Base-by-base conservation (phyloP, 805 yeast species). In the Grigorovia transvaalensis region DNA sequence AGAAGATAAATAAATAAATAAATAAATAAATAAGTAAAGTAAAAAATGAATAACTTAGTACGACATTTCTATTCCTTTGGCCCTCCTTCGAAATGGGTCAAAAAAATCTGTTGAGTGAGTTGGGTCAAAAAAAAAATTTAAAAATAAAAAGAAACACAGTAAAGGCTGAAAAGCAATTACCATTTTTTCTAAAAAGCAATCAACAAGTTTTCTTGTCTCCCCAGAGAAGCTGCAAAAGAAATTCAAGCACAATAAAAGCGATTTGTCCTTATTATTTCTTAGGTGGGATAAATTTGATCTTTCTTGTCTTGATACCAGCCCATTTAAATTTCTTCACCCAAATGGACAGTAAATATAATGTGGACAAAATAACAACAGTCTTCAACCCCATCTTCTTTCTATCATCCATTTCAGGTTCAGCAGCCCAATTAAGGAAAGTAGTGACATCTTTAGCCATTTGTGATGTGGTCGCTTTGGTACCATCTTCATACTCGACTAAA, bases 391-490 rank as follows among this genome's bases (percentile, higher is more conserved):
- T 78, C 76, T 85, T 88, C 84, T 93, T 93, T 78, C 99, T 86
- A 70, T 89, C 96, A 66, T 93, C 99, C 65, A 86, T 96, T 77
- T 93, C 99, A 56, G 99, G 99, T 76, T 89, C 96, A 54, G 96
- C 76, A 59, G 96, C 88, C 99, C 99, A 93, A 80, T 90, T 86
- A 72, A 93, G 82, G 85, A 93, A 93, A 50, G 88, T 82, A 57
- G 88, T 75, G 53, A 93, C 99, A 73, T 93, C 99, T 80, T 93
- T 93, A 61, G 99, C 99, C 98, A 91, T 90, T 78, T 93, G 99
- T 53, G 98, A 84, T 57, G 98, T 85, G 51, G 98, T 83, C 51
- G 99, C 98, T 54, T 95, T 96, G 54, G 99, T 93, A 68, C 99
- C 99, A 71, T 93, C 99, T 72, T 93, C 99, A 74, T 83, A 93